Conservation (phyloP, 352 stramenopile genomes). For the Globisporangium spiculum region DNA sequence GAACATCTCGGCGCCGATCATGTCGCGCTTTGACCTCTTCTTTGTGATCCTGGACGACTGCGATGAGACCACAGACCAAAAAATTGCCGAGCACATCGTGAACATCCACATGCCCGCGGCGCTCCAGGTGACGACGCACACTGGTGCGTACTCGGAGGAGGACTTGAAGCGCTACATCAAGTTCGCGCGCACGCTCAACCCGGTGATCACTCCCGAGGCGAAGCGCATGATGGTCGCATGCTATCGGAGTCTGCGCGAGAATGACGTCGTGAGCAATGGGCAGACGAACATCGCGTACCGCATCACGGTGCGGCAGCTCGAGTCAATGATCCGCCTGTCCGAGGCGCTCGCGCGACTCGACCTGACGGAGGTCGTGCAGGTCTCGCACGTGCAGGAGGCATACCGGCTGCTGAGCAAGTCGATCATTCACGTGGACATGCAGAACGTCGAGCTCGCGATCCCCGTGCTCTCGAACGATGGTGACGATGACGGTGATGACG, state of each 20-base stretch:
- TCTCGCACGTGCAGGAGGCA: conserved; percentile 94
- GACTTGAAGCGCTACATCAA: conserved; percentile 96
- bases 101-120: conserved; percentile 91
- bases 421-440: conserved; percentile 99
- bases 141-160: conserved; percentile 63
- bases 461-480: conserved; percentile 31
- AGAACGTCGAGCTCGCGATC: conserved; percentile 93
- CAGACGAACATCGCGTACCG: conserved; percentile 96
- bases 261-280: conserved; percentile 90
- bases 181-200: conserved; percentile 77
- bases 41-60: conserved; percentile 99
- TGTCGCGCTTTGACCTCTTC: conserved; percentile 99
- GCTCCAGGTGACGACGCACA: conserved; percentile 29
- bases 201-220: conserved; percentile 66
- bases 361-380: conserved; percentile 89
- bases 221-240: conserved; percentile 95
- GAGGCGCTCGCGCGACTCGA: conserved; percentile 96
- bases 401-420: conserved; percentile 97
- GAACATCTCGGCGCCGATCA: conserved; percentile 94
- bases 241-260: conserved; percentile 97
- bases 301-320: conserved; percentile 98
- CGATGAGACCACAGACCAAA: conserved; percentile 92
- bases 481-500: conserved; percentile 47
- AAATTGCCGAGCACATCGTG: conserved; percentile 97
- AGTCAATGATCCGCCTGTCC: conserved; percentile 97